Evolutionary conservation across 1,284 basidiomycete species (phyloP), one percentile per base, ranked within the genome.

Genomic region (Ustilago lituana): DNA sequence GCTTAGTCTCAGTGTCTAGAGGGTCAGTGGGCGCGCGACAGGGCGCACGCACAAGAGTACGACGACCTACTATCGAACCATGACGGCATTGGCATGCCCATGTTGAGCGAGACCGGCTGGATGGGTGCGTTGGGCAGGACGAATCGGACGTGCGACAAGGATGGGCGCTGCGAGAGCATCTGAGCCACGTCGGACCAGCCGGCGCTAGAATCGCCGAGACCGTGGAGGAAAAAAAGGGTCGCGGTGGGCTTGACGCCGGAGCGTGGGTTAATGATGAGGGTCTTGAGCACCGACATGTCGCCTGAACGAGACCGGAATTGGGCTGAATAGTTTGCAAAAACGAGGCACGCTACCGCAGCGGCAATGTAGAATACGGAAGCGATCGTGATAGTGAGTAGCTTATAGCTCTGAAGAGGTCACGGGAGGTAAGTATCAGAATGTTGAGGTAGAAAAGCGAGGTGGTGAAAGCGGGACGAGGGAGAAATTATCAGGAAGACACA

Each of bases 31-130:
- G 24, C 19, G 52, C 38, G 46, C 49, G 23, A 8, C 19, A 14
- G 1, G 17, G 33, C 53, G 68, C 50, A 62, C 65, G 59, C 69
- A 68, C 65, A 71, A 49, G 67, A 71, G 36, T 67, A 63, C 20
- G 66, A 66, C 41, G 65, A 77, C 75, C 65, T 73, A 78, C 76
- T 75, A 53, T 80, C 79, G 54, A 80, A 80, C 80, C 80, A 82
- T 6, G 71, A 72, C 8, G 79, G 77, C 80, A 82, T 82, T 38
- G 61, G 62, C 79, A 79, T 79, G 40, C 78, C 78, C 69, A 79
- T 76, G 45, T 82, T 82, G 24, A 82, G 58, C 33, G 79, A 70
- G 10, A 82, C 78, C 4, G 80, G 79, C 67, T 77, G 77, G 22
- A 78, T 60, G 31, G 80, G 80, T 7, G 80, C 76, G n/a, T 79